Evolutionary conservation across 768 basidiomycete genomes (phyloP).

Genomic region (Albatrellus ellisii): DNA sequence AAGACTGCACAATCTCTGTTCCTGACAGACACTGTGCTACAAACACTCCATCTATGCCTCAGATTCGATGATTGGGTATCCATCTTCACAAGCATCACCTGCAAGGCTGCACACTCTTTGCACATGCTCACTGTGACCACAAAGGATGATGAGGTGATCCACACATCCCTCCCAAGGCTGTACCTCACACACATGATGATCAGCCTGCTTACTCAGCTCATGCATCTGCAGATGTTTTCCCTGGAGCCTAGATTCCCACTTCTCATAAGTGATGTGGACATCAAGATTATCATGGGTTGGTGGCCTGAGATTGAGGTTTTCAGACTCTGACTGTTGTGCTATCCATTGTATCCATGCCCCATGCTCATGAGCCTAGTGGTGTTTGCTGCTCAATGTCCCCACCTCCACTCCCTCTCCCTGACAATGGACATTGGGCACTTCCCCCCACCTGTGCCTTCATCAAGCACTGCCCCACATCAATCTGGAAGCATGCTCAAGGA

Average conservation of each 20-base stretch:
- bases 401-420: constrained; percentile 13
- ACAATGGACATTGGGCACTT: constrained; percentile 13
- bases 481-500: constrained; percentile 10
- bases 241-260: constrained; percentile 16
- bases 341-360: constrained; percentile 11
- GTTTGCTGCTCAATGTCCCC: constrained; percentile 17
- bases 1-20: no score
- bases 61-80: constrained; percentile 13
- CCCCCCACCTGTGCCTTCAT: constrained; percentile 1
- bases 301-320: constrained; percentile 19
- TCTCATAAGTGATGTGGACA: constrained; percentile 16
- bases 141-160: constrained; percentile 12
- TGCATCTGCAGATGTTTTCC: constrained; percentile 15
- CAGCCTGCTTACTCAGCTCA: constrained; percentile 16
- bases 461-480: neutral
- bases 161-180: constrained; percentile 11
- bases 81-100: constrained; percentile 9
- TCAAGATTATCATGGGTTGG: constrained; percentile 17
- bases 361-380: constrained; percentile 13
- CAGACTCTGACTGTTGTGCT: constrained; percentile 14
- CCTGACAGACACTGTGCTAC: constrained; percentile 1
- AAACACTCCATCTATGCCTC: constrained; percentile 8
- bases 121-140: constrained; percentile 8
- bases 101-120: constrained; percentile 4
- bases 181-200: constrained; percentile 17